Base-by-base conservation (phyloP, 805 yeast genomes). In the Candida dajiaensis region DNA sequence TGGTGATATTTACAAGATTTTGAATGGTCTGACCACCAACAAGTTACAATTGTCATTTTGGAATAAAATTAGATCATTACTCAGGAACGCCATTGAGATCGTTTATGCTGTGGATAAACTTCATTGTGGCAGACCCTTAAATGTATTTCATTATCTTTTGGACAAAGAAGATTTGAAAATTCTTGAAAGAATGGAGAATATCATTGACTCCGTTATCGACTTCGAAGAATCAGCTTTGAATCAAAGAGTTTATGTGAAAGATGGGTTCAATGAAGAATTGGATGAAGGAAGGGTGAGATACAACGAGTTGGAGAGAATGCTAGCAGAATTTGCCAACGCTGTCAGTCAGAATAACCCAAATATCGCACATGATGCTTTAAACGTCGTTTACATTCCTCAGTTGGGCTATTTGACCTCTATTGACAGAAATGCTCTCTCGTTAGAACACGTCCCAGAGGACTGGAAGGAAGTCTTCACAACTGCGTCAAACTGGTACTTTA, bases 361-460 rank as follows among this genome's bases (percentile, higher is more conserved):
- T 18, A 46, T 44, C 8, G 42, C 47, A 2, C 47, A 50, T 2
- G 54, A 54, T 6, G n/a, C 52, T 2, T 31, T 67, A 1, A 70
- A 68, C 44, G 67, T 67, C 0, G 66, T 69, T 0, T 74, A 73
- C 50, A 67, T 73, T 22, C 78, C 78, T 3, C 77, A 74, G 39
- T 49, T 74, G 20, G 78, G 78, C 0, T 74, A 65, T 43, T 50
- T 74, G 37, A 55, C 70, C 0, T 62, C 69, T 0, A 42, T 66
- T 2, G 62, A 59, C 16, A 33, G 41, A 4, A 11, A 57, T 20
- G 21, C 40, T 2, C 15, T 38, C 2, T 12, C 47, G 2, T 26
- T 42, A 6, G 16, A 38, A 7, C 38, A 42, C 0, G 38, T 45
- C 1, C 50, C 52, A 6, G 29, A 49, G 3, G 44, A 42, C 6